Conservation (phyloP, 192 early-diverging fungal species). For the Entophlyctis helioformis region DNA sequence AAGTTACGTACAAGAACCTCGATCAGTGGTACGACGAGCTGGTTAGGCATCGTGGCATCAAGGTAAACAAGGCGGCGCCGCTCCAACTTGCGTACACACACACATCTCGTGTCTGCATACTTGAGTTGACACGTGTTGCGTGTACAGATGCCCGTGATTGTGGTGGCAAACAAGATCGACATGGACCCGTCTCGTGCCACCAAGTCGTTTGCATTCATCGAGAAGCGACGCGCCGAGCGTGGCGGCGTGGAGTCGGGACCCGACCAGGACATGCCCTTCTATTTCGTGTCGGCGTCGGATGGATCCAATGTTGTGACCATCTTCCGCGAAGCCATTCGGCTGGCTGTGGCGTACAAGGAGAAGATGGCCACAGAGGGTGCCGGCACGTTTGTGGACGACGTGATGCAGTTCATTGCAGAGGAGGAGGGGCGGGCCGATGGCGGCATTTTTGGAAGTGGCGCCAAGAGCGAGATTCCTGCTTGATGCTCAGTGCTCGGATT, state of each 20-base stretch:
- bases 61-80: too few species aligned
- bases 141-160: conserved; percentile 42
- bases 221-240: conserved; percentile 17
- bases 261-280: conserved; percentile 19
- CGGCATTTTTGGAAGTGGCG: too few species aligned
- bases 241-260: too few species aligned
- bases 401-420: conserved; percentile 32
- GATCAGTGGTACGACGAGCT: conserved; percentile 47
- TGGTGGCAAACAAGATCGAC: conserved; percentile 54
- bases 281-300: conserved; percentile 33
- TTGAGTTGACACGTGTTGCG: too few species aligned
- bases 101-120: too few species aligned
- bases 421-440: conserved; percentile 20
- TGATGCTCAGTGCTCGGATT: too few species aligned
- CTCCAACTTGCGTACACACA: too few species aligned
- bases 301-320: conserved; percentile 47
- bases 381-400: conserved; percentile 37
- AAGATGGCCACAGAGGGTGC: conserved; percentile 8
- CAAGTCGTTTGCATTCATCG: conserved; percentile 39
- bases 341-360: conserved; percentile 31
- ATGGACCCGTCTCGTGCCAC: conserved; percentile 36
- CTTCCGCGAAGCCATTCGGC: conserved; percentile 33
- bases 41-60: conserved; percentile 11
- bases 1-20: conserved; percentile 52
- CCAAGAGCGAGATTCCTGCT: too few species aligned